Conservation (phyloP, 805 yeast species). For the Naumovozyma baii region DNA sequence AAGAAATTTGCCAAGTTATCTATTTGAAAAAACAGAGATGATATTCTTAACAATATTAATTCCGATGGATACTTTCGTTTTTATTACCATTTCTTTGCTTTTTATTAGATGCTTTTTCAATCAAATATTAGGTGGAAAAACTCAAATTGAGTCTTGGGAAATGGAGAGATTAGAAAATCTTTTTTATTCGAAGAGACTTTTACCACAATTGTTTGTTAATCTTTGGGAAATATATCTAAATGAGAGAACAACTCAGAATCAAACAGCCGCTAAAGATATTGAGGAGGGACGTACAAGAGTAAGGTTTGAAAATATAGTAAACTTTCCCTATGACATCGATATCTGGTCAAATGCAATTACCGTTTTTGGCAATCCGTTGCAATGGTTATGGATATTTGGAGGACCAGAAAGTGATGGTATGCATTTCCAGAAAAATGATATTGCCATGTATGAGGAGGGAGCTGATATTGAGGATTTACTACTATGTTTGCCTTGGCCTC, state of each 20-base stretch:
- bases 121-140: conserved; percentile 52
- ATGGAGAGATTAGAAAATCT: conserved; percentile 67
- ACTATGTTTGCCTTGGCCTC: conserved; percentile 82
- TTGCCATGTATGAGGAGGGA: conserved; percentile 29
- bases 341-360: conserved; percentile 42
- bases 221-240: conserved; percentile 34
- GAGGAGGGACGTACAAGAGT: conserved; percentile 21
- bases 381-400: conserved; percentile 70
- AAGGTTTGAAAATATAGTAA: conserved; percentile 51
- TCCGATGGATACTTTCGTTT: conserved; percentile 50
- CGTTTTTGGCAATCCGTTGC: conserved; percentile 50
- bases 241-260: conserved; percentile 6
- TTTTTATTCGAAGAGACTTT: conserved; percentile 42
- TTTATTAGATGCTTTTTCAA: conserved; percentile 51
- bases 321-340: conserved; percentile 77
- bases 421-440: conserved; percentile 45
- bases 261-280: conserved; percentile 10
- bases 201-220: conserved; percentile 38
- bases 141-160: conserved; percentile 93
- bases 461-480: conserved; percentile 40
- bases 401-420: conserved; percentile 52
- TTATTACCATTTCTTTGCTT: conserved; percentile 49
- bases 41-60: conserved; percentile 44
- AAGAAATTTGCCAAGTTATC: conserved; percentile 46
- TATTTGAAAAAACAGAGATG: conserved; percentile 44